phyloP scores from a whole-genome alignment of 495 filamentous ascomycete species.

The Chaetomidium leptoderma region DNA sequence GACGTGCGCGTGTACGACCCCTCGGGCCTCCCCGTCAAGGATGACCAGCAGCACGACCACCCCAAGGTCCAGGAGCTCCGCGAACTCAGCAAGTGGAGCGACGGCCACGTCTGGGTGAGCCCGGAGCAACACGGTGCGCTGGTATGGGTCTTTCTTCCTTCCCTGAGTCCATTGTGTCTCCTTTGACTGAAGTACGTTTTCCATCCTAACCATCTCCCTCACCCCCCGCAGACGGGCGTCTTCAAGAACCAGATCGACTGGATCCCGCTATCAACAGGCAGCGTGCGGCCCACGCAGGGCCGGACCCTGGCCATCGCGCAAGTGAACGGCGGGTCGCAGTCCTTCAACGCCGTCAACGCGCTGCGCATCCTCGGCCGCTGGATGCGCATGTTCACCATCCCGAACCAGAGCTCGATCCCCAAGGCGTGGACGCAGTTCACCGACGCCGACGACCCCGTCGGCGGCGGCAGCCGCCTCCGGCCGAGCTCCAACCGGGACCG shows the following conservation, averaged over 20 bases:
- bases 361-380: slow-evolving; percentile 3
- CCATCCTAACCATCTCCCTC: neutral
- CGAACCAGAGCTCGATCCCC: slow-evolving; percentile 1
- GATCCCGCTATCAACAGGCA: slow-evolving; percentile 1
- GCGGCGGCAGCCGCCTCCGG: slow-evolving; percentile 49
- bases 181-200: too few species aligned
- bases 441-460: slow-evolving; percentile 27
- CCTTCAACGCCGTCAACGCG: slow-evolving; percentile 1
- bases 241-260: slow-evolving; percentile 10
- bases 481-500: slow-evolving; percentile 61
- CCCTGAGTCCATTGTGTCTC: neutral
- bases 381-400: slow-evolving; percentile 4
- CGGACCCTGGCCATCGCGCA: neutral
- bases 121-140: neutral
- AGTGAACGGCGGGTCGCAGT: slow-evolving; percentile 2
- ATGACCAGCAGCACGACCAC: slow-evolving; percentile 7
- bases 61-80: slow-evolving; percentile 1
- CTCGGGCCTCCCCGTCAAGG: slow-evolving; percentile 1
- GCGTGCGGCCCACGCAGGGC: slow-evolving; percentile 1
- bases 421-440: slow-evolving; percentile 2
- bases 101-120: slow-evolving; percentile 1
- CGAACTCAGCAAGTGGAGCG: slow-evolving; percentile 5
- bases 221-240: neutral
- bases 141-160: neutral
- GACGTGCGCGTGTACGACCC: slow-evolving; percentile 2